Base-by-base conservation (phyloP, 371 early-diverging fungal genomes). In the Mortierella sp. region DNA sequence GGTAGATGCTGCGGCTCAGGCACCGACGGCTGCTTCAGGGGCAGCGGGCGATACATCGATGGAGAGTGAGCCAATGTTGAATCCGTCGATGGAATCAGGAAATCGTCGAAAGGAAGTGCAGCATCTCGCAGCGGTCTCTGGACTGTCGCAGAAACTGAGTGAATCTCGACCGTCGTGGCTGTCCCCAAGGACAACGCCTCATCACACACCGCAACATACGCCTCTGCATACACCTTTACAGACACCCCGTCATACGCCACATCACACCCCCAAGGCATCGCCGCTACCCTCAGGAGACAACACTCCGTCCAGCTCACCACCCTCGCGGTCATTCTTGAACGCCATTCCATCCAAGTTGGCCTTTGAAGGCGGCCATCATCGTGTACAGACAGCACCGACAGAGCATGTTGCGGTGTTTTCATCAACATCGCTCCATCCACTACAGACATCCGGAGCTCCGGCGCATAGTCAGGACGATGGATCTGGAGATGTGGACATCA, bases 231-330 rank as follows among this genome's bases (percentile, higher is more conserved):
- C 76, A 2, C 76, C 76, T 3, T 47, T 60, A 8, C 78, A 76
- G 1, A 76, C 78, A 0, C 78, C 78, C 37, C 56, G 64, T 2
- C 69, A 75, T 2, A 68, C 75, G 3, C 75, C 75, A 9, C 76
- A 61, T 21, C 76, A 76, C 24, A 76, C 78, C 19, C 78, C 79
- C 11, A 71, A 49, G 39, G 69, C 42, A 14, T 71, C 72, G 1
- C 72, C 72, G 3, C 51, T 72, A 23, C 79, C 72, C 7, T 72
- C 79, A 0, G 72, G 69, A 4, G 79, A 79, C 24, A 79, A 78
- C 50, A 78, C 72, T 6, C 78, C 78, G 23, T 76, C 78, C 15
- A 76, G 70, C 23, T 76, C 78, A 9, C 78, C 78, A 2, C 78
- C 78, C 6, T 60, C 51, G 1, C 70, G 78, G 6, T 65, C 70